Conservation (phyloP, 768 basidiomycete species). For the Tephrocybe sp. region DNA sequence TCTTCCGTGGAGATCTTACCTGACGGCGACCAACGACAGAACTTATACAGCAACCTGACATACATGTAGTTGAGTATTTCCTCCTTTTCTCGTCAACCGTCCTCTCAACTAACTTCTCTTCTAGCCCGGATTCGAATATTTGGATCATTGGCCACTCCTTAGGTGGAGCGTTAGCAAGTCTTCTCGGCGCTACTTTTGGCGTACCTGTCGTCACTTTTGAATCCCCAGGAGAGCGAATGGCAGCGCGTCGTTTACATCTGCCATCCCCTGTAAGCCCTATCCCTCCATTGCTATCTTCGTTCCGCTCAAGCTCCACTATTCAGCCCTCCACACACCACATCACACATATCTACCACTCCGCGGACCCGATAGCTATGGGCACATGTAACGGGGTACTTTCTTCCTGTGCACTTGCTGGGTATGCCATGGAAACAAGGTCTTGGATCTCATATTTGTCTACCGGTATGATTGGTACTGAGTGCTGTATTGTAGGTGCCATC, state of each 20-base stretch:
- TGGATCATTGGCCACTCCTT: slow-evolving; percentile 85
- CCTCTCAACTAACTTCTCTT: background rate
- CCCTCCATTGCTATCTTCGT: background rate
- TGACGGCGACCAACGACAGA: slow-evolving; percentile 47
- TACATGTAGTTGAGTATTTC: slow-evolving; percentile 66
- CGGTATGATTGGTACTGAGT: no score
- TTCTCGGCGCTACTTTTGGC: slow-evolving; percentile 89
- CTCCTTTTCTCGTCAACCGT: background rate
- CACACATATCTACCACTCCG: slow-evolving; percentile 92
- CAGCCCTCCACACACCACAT: slow-evolving; percentile 77
- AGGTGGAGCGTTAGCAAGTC: slow-evolving; percentile 72
- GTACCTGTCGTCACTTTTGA: slow-evolving; percentile 87
- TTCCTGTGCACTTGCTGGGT: slow-evolving; percentile 84
- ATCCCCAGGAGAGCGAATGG: slow-evolving; percentile 83
- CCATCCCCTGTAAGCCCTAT: slow-evolving; percentile 68
- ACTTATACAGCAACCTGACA: slow-evolving; percentile 92
- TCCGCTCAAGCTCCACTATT: background rate
- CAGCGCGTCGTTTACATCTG: slow-evolving; percentile 79
- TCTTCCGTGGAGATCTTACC: background rate
- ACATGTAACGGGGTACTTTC: slow-evolving; percentile 81
- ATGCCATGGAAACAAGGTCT: slow-evolving; percentile 83
- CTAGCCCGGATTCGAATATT: slow-evolving; percentile 75
- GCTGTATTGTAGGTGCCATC: slow-evolving; percentile 62
- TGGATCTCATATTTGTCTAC: no score
- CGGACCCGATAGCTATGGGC: slow-evolving; percentile 93